These are phyloP conservation scores for Ocimum tenuiflorum DNA, from an alignment of 257 asterid species.

Conservation along the genomic window DNA sequence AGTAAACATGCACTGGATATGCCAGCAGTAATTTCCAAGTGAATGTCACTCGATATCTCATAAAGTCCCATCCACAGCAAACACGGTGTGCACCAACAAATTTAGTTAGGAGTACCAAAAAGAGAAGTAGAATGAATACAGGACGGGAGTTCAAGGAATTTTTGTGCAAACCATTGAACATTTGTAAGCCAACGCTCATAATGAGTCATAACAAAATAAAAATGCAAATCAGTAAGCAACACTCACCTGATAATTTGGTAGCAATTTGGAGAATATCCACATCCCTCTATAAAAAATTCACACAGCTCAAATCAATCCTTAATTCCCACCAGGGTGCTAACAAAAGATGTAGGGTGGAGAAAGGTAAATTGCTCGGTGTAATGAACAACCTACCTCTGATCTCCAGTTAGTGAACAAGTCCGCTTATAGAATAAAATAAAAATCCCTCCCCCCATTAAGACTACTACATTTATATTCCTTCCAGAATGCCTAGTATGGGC, in stretches of 20 bases:
- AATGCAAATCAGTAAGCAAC: slow-evolving; percentile 39
- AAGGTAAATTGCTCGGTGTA: slow-evolving; percentile 45
- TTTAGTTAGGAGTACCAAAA: not conserved
- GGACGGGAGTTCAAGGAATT: not conserved
- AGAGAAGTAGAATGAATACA: not conserved
- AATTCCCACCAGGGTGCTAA: slow-evolving; percentile 41
- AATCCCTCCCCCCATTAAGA: slow-evolving; percentile 63
- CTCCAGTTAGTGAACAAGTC: slow-evolving; percentile 72
- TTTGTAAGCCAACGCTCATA: no score
- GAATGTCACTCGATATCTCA: not conserved
- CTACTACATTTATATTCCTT: slow-evolving; percentile 57
- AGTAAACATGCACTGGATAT: not conserved
- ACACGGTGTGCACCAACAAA: not conserved
- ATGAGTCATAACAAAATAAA: not conserved
- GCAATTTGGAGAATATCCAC: slow-evolving; percentile 91
- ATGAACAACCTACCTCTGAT: slow-evolving; percentile 83
- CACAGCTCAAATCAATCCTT: slow-evolving; percentile 63
- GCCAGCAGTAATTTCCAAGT: not conserved
- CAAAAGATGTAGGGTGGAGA: slow-evolving; percentile 38
- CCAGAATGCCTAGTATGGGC: slow-evolving; percentile 63
- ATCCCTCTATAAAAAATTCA: slow-evolving; percentile 82
- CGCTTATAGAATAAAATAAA: slow-evolving; percentile 53
- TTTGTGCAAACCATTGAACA: no score
- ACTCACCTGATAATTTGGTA: slow-evolving; percentile 97
- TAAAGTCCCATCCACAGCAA: not conserved